A percentile compares a stretch with the other conserved stretches of the same genome.
Conservation (phyloP, 208 protist species). For the Acanthamoeba royreba region DNA sequence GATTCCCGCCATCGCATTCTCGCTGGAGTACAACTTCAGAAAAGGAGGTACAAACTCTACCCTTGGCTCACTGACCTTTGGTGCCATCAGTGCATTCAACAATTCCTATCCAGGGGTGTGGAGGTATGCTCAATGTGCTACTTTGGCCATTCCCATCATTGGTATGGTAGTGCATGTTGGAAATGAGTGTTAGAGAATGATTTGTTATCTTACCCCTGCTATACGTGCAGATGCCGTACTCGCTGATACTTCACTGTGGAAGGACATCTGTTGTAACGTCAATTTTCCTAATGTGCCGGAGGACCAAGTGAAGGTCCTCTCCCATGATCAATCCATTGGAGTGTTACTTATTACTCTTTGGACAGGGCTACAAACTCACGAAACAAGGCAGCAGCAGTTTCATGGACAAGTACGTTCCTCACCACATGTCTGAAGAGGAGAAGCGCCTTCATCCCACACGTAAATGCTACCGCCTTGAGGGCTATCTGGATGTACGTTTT, state of each 20-base stretch:
- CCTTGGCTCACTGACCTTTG: too few relatives aligned
- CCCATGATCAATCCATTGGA: neutral
- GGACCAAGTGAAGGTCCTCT: neutral
- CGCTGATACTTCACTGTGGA: neutral
- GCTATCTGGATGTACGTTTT: neutral
- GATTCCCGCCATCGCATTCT: neutral
- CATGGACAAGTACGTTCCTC: neutral
- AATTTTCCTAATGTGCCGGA: neutral
- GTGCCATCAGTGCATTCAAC: neutral
- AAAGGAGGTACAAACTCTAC: neutral
- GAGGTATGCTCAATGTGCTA: neutral
- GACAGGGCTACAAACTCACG: neutral
- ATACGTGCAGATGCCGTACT: neutral
- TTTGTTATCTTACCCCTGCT: neutral
- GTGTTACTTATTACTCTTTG: neutral
- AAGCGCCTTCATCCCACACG: neutral
- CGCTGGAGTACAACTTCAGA: neutral
- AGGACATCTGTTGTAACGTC: neutral
- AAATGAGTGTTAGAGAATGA: neutral
- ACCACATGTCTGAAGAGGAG: neutral
- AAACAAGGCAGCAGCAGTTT: neutral
- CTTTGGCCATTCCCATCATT: neutral
- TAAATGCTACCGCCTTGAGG: neutral
- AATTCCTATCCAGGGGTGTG: neutral
- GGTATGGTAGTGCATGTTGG: too few relatives aligned